Evolutionary conservation across 2,329 filamentous ascomycete genomes (phyloP).

Genomic region (Claviceps cyperi): DNA sequence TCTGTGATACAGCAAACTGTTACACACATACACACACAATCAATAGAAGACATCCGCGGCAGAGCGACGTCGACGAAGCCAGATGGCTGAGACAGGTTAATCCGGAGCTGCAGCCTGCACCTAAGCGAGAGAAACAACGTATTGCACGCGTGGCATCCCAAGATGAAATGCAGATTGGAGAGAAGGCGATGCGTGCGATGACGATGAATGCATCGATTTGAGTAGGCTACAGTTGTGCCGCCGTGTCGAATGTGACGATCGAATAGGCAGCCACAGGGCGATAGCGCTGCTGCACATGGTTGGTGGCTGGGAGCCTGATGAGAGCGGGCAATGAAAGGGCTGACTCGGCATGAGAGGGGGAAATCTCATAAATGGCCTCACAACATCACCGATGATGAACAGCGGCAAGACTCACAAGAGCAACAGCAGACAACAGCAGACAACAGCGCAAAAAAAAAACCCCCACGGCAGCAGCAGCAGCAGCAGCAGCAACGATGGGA

Average conservation of each 20-base stretch:
- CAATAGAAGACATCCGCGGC: not conserved
- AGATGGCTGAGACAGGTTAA: not conserved
- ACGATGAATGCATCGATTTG: not conserved
- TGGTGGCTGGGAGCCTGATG: not conserved
- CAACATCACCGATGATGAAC: not conserved
- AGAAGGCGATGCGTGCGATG: not conserved
- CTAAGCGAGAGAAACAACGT: not conserved
- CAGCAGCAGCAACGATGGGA: not conserved
- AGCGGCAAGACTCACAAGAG: not conserved
- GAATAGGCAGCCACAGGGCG: not conserved
- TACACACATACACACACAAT: not conserved
- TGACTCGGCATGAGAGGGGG: not conserved
- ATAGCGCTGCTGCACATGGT: not conserved
- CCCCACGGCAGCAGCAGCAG: not conserved
- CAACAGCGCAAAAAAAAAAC: not conserved
- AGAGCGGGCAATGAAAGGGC: too few species aligned
- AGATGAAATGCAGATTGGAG: not conserved
- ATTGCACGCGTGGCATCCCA: not conserved
- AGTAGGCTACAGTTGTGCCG: not conserved
- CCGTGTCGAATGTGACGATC: not conserved
- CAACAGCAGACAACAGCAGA: not conserved
- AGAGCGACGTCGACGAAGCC: not conserved
- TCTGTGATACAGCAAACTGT: not conserved
- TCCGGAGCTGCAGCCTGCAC: not conserved
- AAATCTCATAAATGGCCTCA: not conserved